These are phyloP conservation scores for Hamamelis virginiana DNA, from an alignment of 164 flowering plant species.

Conservation along the genomic window DNA sequence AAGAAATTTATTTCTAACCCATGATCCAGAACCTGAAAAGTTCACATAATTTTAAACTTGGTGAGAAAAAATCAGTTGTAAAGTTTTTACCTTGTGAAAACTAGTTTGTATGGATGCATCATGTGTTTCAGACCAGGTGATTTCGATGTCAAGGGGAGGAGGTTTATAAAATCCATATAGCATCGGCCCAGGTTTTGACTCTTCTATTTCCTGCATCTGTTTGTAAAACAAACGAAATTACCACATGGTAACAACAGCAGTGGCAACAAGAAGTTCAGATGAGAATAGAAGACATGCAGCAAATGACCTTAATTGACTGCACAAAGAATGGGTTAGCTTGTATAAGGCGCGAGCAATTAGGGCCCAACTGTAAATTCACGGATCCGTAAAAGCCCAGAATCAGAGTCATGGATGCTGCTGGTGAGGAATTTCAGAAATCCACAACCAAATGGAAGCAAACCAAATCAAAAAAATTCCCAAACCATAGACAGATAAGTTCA, in stretches of 20 bases:
- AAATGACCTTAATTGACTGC: conserved; percentile 49
- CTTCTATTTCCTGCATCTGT: conserved; percentile 41
- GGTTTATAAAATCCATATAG: conserved; percentile 49
- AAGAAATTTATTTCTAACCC: conserved; percentile 1
- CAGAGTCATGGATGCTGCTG: conserved; percentile 62
- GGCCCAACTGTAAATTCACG: conserved; percentile 39
- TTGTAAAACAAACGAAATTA: conserved; percentile 9
- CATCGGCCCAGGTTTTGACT: conserved; percentile 33
- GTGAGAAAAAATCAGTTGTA: not conserved
- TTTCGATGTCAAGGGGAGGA: conserved; percentile 49
- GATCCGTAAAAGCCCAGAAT: conserved; percentile 63
- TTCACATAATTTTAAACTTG: not conserved
- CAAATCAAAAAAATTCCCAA: not conserved
- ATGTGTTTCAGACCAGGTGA: conserved; percentile 48
- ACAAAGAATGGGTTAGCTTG: conserved; percentile 48
- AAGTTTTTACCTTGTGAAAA: conserved; percentile 42
- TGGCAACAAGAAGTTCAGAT: not conserved
- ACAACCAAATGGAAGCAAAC: conserved; percentile 7
- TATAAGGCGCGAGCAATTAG: conserved; percentile 53
- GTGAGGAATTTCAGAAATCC: conserved; percentile 9
- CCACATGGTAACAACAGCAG: not conserved
- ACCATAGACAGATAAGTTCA: not conserved
- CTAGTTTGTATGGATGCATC: conserved; percentile 24
- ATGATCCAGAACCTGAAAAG: not conserved
- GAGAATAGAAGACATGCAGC: not conserved